These are phyloP conservation scores for Bruguiera parviflora DNA, from an alignment of 345 rosid species.

Conservation along the genomic window DNA sequence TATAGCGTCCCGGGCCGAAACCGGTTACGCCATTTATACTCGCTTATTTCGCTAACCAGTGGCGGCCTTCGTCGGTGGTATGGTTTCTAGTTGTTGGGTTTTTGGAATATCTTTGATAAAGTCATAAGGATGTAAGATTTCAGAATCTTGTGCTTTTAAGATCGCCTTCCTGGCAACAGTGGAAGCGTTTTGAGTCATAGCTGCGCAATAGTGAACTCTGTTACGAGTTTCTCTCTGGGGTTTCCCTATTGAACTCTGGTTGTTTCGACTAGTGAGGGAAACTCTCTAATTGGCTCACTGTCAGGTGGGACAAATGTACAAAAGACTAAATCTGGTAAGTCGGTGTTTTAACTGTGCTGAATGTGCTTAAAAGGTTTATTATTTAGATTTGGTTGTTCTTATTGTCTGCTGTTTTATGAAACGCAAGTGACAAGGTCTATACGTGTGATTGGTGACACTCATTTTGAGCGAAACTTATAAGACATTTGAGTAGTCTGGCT, in stretches of 20 bases:
- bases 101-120: no score
- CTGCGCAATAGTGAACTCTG: constrained; percentile 35
- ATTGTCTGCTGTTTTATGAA: neutral
- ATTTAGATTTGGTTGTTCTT: no score
- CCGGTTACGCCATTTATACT: no score
- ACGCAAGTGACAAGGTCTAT: neutral
- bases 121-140: neutral
- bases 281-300: constrained; percentile 15
- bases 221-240: constrained; percentile 33
- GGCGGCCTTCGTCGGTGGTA: no score
- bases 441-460: neutral
- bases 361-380: neutral
- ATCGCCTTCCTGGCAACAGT: constrained; percentile 45
- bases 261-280: neutral
- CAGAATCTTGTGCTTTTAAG: constrained; percentile 20
- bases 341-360: neutral
- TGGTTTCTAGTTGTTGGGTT: no score
- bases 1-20: no score
- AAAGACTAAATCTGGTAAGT: neutral
- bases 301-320: constrained; percentile 3
- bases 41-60: no score
- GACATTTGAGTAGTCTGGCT: neutral
- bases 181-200: constrained; percentile 63
- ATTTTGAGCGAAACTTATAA: neutral
- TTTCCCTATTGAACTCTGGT: constrained; percentile 37